Evolutionary conservation across 2,329 filamentous ascomycete species (phyloP).

Genomic region (Camillea tinctor): DNA sequence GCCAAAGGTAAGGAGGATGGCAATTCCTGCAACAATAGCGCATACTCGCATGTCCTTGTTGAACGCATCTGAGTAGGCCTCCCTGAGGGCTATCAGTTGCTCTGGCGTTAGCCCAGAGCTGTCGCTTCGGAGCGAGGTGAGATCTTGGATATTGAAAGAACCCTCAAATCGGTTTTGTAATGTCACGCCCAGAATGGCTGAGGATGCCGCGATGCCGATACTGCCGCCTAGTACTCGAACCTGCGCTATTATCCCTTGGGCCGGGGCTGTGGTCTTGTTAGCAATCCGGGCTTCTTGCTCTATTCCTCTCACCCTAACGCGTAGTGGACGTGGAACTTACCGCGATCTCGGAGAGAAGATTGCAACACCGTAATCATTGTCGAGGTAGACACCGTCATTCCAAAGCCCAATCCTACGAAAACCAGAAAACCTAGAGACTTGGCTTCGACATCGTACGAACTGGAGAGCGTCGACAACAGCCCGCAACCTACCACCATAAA

Average conservation of each 20-base stretch:
- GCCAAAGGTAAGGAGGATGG: constrained; percentile 39
- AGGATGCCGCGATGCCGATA: constrained; percentile 53
- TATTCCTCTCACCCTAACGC: neutral
- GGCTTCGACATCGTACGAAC: constrained; percentile 36
- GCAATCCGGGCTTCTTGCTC: neutral
- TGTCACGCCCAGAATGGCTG: constrained; percentile 42
- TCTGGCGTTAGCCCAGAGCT: constrained; percentile 21
- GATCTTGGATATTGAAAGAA: constrained; percentile 29
- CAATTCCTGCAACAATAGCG: constrained; percentile 40
- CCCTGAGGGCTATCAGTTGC: constrained; percentile 35
- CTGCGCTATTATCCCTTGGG: constrained; percentile 53
- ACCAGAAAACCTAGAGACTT: constrained; percentile 50
- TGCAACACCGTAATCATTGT: constrained; percentile 46
- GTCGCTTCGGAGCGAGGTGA: constrained; percentile 22
- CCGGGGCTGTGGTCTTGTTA: constrained; percentile 39
- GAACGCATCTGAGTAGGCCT: constrained; percentile 45
- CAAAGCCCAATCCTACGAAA: constrained; percentile 54
- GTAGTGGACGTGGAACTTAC: constrained; percentile 34
- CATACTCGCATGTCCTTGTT: constrained; percentile 47
- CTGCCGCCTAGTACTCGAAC: constrained; percentile 53
- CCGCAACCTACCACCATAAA: constrained; percentile 48
- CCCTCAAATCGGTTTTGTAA: constrained; percentile 30
- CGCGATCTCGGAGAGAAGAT: constrained; percentile 44
- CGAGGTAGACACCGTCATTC: constrained; percentile 45
- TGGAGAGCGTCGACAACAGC: constrained; percentile 42